Evolutionary conservation across 2,329 filamentous ascomycete species (phyloP).

Genomic region (Aspergillus sp.): DNA sequence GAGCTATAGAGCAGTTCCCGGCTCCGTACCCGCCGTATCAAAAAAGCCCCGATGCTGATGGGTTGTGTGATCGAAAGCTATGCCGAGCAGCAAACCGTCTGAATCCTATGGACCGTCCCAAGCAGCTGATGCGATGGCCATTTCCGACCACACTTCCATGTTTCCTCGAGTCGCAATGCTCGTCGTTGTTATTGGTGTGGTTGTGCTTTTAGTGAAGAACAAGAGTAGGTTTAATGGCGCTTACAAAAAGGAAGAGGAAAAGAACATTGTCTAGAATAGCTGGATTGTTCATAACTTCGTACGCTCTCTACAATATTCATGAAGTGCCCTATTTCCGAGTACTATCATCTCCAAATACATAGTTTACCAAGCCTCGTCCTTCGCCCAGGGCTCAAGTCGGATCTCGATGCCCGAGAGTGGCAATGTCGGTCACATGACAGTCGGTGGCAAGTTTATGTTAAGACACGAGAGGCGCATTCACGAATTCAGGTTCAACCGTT

Average conservation of each 20-base stretch:
- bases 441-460: not conserved
- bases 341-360: not conserved
- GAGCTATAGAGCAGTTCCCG: constrained; percentile 56
- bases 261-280: constrained; percentile 16
- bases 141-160: constrained; percentile 11
- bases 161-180: constrained; percentile 20
- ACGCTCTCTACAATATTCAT: not conserved
- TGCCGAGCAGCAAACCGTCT: constrained; percentile 11
- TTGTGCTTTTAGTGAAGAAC: constrained; percentile 18
- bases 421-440: constrained; percentile 5
- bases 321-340: not conserved
- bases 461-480: not conserved
- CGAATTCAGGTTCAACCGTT: not conserved
- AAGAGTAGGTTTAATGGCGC: constrained; percentile 7
- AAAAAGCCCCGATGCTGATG: constrained; percentile 33
- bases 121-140: constrained; percentile 9
- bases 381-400: not conserved
- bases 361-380: no score
- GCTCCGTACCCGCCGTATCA: constrained; percentile 25
- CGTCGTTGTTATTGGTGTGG: constrained; percentile 19
- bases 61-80: constrained; percentile 25
- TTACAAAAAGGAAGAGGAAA: constrained; percentile 15
- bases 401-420: not conserved
- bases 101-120: constrained; percentile 12
- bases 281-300: not conserved